Base-by-base conservation (phyloP, 768 basidiomycete genomes). In the Suillus subluteus region DNA sequence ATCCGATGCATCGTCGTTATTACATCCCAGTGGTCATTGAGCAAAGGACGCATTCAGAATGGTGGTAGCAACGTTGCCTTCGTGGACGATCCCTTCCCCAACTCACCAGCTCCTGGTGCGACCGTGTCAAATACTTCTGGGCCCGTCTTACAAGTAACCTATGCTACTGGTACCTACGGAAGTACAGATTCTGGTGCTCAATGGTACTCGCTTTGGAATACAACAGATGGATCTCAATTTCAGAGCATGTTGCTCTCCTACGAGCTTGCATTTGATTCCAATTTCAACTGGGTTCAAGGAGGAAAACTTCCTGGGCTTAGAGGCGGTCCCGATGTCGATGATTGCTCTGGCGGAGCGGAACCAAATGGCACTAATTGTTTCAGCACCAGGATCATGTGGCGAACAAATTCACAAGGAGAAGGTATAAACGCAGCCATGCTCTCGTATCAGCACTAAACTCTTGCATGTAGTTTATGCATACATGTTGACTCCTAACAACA, bases 271-370 rank as follows among this genome's bases (percentile, higher is more conserved):
- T 92, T 94, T 73, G 87, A 88, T 66, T 58, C 76, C 0, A 78
- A 75, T 50, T 94, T 91, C 74, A 79, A 89, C 71, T 94, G 87
- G 84, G 89, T 91, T 37, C 88, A 88, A 72, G 84, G 90, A 32
- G 91, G 90, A 26, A 93, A 93, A 79, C 83, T 94, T 12, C 92
- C 92, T 13, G 92, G 92, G 6, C 72, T 93, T 44, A 81, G 91
- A 72, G 91, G 92, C 18, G 92, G 91, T 0, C 74, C 86, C 4
- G 83, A 86, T 61, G 79, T 84, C 4, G 79, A 81, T 18, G 89
- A 88, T 2, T 93, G 92, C 74, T 88, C 87, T 37, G 92, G 91
- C 32, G 92, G 92, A 3, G 82, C 82, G 55, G 75, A 86, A 65
- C 81, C 91, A 3, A 81, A 85, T 62, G 91, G 91, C 9, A 73